A percentile compares a stretch with the other conserved stretches of the same genome.
phyloP scores from a whole-genome alignment of 2,329 filamentous ascomycete species.

The Plenodomus lindquistii region DNA sequence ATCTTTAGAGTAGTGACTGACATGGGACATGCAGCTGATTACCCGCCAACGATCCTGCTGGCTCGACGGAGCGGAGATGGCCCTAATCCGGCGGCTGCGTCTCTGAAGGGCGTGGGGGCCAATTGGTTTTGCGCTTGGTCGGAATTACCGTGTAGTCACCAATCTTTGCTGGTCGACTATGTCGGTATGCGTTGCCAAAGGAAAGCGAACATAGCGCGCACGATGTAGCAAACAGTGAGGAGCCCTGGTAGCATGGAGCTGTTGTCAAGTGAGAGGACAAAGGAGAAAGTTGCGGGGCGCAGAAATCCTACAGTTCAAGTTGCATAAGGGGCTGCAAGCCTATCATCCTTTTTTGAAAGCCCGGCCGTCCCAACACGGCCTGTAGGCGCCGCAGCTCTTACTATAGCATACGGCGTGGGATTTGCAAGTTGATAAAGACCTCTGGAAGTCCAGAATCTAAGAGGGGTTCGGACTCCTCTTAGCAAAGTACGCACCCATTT shows the following conservation, averaged over 20 bases:
- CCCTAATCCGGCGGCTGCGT: not conserved
- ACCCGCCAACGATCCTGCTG: not conserved
- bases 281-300: not conserved
- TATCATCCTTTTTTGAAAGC: not conserved
- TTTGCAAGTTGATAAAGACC: not conserved
- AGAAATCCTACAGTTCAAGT: too few relatives aligned
- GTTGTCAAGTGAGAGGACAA: too few relatives aligned
- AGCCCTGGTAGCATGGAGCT: too few relatives aligned
- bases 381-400: not conserved
- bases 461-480: not conserved
- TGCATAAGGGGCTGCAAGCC: not conserved
- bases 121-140: too few relatives aligned
- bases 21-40: not conserved
- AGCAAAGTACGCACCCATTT: not conserved
- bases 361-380: not conserved
- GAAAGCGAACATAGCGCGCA: too few relatives aligned
- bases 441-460: not conserved
- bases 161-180: too few relatives aligned
- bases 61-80: not conserved
- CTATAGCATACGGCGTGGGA: not conserved
- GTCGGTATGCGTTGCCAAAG: too few relatives aligned
- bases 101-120: not conserved
- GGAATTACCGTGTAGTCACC: too few relatives aligned
- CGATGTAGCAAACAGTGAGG: too few relatives aligned
- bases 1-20: too few relatives aligned